Conservation (phyloP, 148 eudicot genomes). For the Nepenthes gracilis region DNA sequence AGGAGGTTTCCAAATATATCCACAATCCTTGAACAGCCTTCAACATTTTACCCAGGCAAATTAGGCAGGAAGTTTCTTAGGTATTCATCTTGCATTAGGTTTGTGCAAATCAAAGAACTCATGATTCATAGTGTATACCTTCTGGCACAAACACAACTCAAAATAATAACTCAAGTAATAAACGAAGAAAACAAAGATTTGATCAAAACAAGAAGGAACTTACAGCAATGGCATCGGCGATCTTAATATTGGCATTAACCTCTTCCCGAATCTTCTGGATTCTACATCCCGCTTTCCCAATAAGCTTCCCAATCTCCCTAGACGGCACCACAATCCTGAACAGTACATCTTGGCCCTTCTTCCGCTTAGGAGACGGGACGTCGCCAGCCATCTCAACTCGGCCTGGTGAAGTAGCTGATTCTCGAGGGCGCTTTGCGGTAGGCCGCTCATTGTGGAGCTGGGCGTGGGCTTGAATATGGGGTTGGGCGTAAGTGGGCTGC, state of each 20-base stretch:
- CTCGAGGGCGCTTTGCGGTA: slow-evolving; percentile 43
- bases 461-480: neutral
- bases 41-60: too few species aligned
- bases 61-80: too few species aligned
- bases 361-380: slow-evolving; percentile 39
- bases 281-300: slow-evolving; percentile 62
- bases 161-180: too few species aligned
- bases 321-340: slow-evolving; percentile 77
- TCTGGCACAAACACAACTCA: too few species aligned
- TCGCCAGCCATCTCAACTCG: slow-evolving; percentile 15
- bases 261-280: slow-evolving; percentile 79
- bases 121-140: too few species aligned
- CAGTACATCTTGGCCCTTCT: slow-evolving; percentile 47
- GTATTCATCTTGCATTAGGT: too few species aligned
- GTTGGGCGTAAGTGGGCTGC: slow-evolving; percentile 5
- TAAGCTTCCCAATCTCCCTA: slow-evolving; percentile 83
- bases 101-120: too few species aligned
- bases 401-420: slow-evolving; percentile 12
- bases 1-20: too few species aligned
- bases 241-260: slow-evolving; percentile 62
- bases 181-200: neutral
- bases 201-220: slow-evolving; percentile 9
- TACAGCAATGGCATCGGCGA: slow-evolving; percentile 84
- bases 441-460: slow-evolving; percentile 12
- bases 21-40: too few species aligned